Conservation (phyloP, 495 filamentous ascomycete species). For the Podospora comata region DNA sequence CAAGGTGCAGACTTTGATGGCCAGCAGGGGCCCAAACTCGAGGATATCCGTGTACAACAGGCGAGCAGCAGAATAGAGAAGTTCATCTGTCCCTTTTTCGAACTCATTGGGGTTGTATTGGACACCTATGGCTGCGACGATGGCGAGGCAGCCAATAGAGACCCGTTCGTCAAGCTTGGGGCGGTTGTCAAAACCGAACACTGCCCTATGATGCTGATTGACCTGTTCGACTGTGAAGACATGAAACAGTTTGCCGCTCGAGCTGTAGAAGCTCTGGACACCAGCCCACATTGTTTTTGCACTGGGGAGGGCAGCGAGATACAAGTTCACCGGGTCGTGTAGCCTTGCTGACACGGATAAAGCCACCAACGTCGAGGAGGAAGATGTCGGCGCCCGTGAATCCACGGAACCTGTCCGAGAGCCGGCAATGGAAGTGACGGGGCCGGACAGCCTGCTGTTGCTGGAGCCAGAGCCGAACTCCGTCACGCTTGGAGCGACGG, state of each 20-base stretch:
- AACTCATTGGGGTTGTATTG: constrained; percentile 29
- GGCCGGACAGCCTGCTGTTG: background rate
- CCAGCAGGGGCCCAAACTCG: constrained; percentile 27
- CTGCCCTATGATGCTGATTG: constrained; percentile 13
- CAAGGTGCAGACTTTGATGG: constrained; percentile 35
- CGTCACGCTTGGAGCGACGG: background rate
- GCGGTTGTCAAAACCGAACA: constrained; percentile 20
- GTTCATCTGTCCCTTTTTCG: constrained; percentile 15
- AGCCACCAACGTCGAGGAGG: background rate
- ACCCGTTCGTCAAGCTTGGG: constrained; percentile 16
- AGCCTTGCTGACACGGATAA: background rate
- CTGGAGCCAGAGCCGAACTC: background rate
- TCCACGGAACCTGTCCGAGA: background rate
- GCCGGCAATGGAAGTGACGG: background rate
- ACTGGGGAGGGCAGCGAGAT: constrained; percentile 23
- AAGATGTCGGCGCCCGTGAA: background rate
- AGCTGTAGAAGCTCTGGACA: constrained; percentile 34
- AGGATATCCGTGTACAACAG: constrained; percentile 25
- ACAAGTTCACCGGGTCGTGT: constrained; percentile 3
- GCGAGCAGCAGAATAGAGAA: constrained; percentile 26
- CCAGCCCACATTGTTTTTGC: constrained; percentile 23
- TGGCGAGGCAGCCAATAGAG: constrained; percentile 26
- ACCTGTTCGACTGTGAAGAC: constrained; percentile 29
- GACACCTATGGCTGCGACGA: constrained; percentile 28
- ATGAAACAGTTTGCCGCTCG: constrained; percentile 32